These are phyloP conservation scores for Coleophoma crateriformis DNA, from an alignment of 2,329 filamentous ascomycete species.

Conservation along the genomic window DNA sequence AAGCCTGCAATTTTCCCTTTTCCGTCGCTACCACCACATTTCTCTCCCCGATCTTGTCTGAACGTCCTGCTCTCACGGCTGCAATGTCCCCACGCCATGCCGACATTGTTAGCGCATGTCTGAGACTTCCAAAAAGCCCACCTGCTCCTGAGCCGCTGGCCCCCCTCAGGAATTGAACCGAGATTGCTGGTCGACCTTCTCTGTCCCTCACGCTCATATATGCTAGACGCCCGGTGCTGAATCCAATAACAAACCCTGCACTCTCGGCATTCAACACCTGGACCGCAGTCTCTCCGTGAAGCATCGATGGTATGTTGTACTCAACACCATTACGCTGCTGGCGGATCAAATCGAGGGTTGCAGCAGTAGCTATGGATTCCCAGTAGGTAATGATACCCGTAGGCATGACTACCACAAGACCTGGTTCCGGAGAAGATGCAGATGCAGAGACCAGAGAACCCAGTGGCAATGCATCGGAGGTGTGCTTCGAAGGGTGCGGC, in stretches of 20 bases:
- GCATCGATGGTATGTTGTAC: conserved; percentile 65
- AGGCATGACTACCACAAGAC: conserved; percentile 77
- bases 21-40: conserved; percentile 76
- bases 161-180: conserved; percentile 69
- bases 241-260: conserved; percentile 77
- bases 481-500: conserved; percentile 63
- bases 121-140: conserved; percentile 77
- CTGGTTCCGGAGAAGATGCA: conserved; percentile 72
- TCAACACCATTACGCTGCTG: conserved; percentile 79
- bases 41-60: conserved; percentile 72
- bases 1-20: conserved; percentile 73
- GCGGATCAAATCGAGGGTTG: conserved; percentile 76
- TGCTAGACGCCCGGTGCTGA: conserved; percentile 80
- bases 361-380: conserved; percentile 89
- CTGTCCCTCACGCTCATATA: conserved; percentile 82
- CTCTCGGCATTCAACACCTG: conserved; percentile 78
- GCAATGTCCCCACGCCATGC: conserved; percentile 72
- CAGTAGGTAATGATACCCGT: conserved; percentile 87
- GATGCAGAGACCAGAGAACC: conserved; percentile 78
- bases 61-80: conserved; percentile 70
- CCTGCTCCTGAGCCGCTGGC: conserved; percentile 46
- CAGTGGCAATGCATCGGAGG: conserved; percentile 69
- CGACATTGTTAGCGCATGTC: conserved; percentile 66
- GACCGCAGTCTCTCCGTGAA: conserved; percentile 71
- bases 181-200: conserved; percentile 79